Base-by-base conservation (phyloP, 495 filamentous ascomycete genomes). In the Penicillium goetzii region DNA sequence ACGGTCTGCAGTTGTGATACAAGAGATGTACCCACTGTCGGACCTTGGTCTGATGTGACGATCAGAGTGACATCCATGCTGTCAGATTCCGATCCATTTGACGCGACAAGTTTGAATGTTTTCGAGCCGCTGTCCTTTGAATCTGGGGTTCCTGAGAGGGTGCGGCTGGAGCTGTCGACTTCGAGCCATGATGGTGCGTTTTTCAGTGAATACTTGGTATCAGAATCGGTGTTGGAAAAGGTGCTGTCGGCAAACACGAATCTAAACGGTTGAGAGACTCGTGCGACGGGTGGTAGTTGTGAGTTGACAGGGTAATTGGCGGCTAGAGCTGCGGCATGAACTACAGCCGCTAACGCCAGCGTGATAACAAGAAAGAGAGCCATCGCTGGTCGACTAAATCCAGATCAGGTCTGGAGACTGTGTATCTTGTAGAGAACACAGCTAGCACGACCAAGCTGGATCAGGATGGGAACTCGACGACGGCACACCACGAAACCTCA, bases 201-300 rank as follows among this genome's bases (percentile, higher is more conserved):
- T 12, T 73, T 77, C 11, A 93, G 81, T 33, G 84, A 81, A 69
- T 92, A 93, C 11, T 81, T 80, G 30, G 89, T 81, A 26, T 79
- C 67, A 0, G 72, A 73, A 52, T 75, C 69, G 43, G 77, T 72
- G 41, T 86, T 85, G 34, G 80, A 71, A 72, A 93, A 92, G 0
- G 90, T 92, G 43, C 86, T 83, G 15, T 79, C 74, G 5, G 89
- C 86, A 71, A 93, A 90, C 40, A 80, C 77, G 74, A 92, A 93
- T 38, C 74, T 78, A 74, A 89, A 93, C 0, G 81, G 77, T 63
- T 89, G 64, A 10, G 81, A 83, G 7, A 88, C 80, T 58, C 89
- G 84, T 4, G 90, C 91, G 56, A 92, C 87, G 4, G 89, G 89
- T 40, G 90, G 90, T 12, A 92, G 81, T 69, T 95, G 90, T 6